Evolutionary conservation across 495 filamentous ascomycete species (phyloP).

Genomic region (Xylaria bambusicola): DNA sequence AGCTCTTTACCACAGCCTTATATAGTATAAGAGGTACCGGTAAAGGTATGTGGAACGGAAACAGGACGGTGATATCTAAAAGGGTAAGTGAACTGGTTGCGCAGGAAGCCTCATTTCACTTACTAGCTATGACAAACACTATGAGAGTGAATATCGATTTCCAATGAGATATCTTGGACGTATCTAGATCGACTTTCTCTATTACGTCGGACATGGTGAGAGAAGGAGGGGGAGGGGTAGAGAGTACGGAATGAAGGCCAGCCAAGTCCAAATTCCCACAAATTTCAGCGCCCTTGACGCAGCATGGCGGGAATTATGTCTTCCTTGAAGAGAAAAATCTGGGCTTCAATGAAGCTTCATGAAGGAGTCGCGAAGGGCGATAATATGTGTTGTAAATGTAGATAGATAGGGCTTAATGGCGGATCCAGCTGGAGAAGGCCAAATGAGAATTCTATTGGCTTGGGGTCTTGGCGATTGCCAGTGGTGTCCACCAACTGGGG

Average conservation of each 20-base stretch:
- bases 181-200: constrained; percentile 43
- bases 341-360: constrained; percentile 5
- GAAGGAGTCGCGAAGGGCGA: neutral
- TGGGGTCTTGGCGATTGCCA: neutral
- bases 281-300: neutral
- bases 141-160: constrained; percentile 64
- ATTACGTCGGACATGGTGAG: constrained; percentile 37
- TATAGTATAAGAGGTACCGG: constrained; percentile 51
- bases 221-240: no score
- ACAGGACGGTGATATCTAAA: constrained; percentile 63
- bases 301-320: constrained; percentile 6
- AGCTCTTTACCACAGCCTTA: constrained; percentile 41
- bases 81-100: constrained; percentile 3
- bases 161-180: constrained; percentile 57
- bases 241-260: neutral
- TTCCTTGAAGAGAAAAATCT: neutral
- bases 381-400: neutral
- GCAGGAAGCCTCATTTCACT: constrained; percentile 34
- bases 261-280: constrained; percentile 5
- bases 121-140: constrained; percentile 64
- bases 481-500: neutral
- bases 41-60: constrained; percentile 62
- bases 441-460: neutral
- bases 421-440: neutral
- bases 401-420: neutral